Evolutionary conservation across 2,329 filamentous ascomycete genomes (phyloP), one percentile per base, ranked within the genome.

Genomic region (Trichoderma oligosporum): DNA sequence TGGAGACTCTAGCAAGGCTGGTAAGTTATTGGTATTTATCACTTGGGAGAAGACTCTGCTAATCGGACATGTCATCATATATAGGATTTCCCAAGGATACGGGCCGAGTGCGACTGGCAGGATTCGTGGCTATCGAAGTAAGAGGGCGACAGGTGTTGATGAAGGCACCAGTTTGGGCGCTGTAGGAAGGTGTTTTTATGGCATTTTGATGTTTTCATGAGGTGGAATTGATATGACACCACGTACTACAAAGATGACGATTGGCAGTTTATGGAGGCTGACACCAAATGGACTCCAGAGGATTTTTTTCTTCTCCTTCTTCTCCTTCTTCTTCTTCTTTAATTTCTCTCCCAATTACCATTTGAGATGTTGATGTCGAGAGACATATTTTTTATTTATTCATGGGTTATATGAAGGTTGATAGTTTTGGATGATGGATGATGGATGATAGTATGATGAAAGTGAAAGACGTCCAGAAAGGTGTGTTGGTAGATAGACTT

Each of bases 61-160:
- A 25, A 27, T 12, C 27, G 45, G 59, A 65, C 48, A 59, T 74
- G 70, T 65, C 64, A 70, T 52, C 64, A 66, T 54, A 68, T 62
- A 55, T 67, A 74, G 70, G 69, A 61, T 64, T 74, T 41, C 67
- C 74, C 45, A 79, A 78, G 67, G 80, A 82, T 51, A 64, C 70
- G 31, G 75, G 68, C 62, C 85, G 82, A 63, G 83, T 93, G 56
- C 83, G 89, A 39, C 88, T 92, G 69, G 85, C 89, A 1, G 87
- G 85, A 4, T 93, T 92, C 69, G 72, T 91, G 57, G 82, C 81
- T 16, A 80, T 91, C 29, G 88, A 92, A 72, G 88, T 93, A 7
- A 78, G 87, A 61, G 87, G 88, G 20, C 82, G 88, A 59, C 89
- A 89, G 71, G 85, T 91, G 46, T 74, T 93, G 65, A 76, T 84